These are phyloP conservation scores for Ceratocystis colombiana DNA, from an alignment of 2,329 filamentous ascomycete species.

Conservation along the genomic window DNA sequence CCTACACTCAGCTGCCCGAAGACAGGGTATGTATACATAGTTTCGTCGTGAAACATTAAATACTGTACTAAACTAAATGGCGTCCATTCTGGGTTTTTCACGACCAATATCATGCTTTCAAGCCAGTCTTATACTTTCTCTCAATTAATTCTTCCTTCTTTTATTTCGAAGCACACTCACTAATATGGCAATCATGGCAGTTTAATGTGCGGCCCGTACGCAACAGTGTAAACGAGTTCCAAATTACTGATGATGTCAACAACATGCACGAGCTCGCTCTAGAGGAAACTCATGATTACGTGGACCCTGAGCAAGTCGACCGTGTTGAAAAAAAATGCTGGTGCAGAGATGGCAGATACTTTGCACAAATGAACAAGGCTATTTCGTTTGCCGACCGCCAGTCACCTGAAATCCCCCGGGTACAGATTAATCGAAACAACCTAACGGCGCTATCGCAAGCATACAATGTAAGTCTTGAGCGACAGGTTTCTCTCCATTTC, in stretches of 20 bases:
- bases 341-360: neutral
- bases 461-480: conserved; percentile 40
- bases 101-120: neutral
- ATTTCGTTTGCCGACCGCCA: conserved; percentile 7
- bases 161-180: neutral
- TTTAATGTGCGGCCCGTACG: neutral
- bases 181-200: neutral
- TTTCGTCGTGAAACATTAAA: neutral
- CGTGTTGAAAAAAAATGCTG: neutral
- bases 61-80: neutral
- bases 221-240: neutral
- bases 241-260: neutral
- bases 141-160: neutral
- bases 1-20: neutral
- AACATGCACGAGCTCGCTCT: neutral
- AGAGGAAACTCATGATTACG: neutral
- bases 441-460: conserved; percentile 48
- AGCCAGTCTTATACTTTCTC: neutral
- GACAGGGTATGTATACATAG: neutral
- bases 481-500: neutral
- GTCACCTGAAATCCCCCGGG: conserved; percentile 21
- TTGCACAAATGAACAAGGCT: neutral
- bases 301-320: too few species aligned
- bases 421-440: conserved; percentile 42
- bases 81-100: neutral